phyloP scores from a whole-genome alignment of 2,329 filamentous ascomycete genomes.

The Penicillium occitanis region DNA sequence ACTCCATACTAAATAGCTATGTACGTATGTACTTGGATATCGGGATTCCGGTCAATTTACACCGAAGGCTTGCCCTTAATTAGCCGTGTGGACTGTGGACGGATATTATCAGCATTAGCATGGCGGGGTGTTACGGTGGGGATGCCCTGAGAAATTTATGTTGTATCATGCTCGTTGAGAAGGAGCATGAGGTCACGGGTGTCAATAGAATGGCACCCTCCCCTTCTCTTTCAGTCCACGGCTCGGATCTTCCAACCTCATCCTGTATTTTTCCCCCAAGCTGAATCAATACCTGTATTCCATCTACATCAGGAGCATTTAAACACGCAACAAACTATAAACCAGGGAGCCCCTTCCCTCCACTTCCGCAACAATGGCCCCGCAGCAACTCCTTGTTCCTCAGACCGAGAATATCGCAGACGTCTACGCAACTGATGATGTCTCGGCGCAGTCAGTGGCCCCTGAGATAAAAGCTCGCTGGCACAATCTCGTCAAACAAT shows the following conservation, averaged over 20 bases:
- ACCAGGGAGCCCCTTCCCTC: slow-evolving; percentile 1
- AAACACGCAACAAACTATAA: background rate
- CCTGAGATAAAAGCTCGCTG: slow-evolving; percentile 70
- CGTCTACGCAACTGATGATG: slow-evolving; percentile 76
- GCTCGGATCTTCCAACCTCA: background rate
- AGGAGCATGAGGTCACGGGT: slow-evolving; percentile 10
- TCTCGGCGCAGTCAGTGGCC: slow-evolving; percentile 72
- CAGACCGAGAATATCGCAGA: slow-evolving; percentile 71
- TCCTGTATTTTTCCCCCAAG: no score
- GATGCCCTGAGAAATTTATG: slow-evolving; percentile 6
- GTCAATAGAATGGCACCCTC: background rate
- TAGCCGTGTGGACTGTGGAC: background rate
- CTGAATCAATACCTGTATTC: background rate
- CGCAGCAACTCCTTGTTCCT: slow-evolving; percentile 60
- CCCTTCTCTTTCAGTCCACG: background rate
- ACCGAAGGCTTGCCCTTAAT: background rate
- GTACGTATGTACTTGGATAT: background rate
- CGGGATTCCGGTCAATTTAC: background rate
- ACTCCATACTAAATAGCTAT: background rate
- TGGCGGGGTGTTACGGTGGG: slow-evolving; percentile 8
- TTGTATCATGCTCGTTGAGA: background rate
- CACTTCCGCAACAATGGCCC: slow-evolving; percentile 37
- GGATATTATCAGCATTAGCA: background rate
- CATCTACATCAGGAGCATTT: background rate
- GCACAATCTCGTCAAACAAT: slow-evolving; percentile 69